Base-by-base conservation (phyloP, 2,329 filamentous ascomycete species). In the Claviceps arundinis region DNA sequence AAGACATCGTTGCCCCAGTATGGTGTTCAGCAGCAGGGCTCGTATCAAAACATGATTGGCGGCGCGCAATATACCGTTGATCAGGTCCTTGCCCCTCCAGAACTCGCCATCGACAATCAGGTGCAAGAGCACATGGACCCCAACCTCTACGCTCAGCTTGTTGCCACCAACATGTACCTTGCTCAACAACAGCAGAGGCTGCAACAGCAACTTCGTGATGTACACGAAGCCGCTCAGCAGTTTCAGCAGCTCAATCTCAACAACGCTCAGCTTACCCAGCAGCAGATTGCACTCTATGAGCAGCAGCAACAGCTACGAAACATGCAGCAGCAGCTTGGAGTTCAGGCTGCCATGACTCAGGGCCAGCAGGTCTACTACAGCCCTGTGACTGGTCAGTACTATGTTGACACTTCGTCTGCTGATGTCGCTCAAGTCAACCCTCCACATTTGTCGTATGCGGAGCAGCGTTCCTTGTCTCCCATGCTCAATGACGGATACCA, bases 161-260 rank as follows among this genome's bases (percentile, higher is more conserved):
- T 96, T 63, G 86, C 89, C 53, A 94, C 89, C 62, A 95, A 96
- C 67, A 73, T 93, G 65, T 95, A 94, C 64, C 78, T 98, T 49
- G 89, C 89, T 42, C 89, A 95, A 64, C 90, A 95, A 70, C 91
- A 97, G 70, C 89, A 95, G 71, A 85, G 87, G 57, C 81, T 97
- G 50, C 90, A 97, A 70, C 90, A 96, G 71, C 89, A 97, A 71
- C 78, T 97, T 58, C 80, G 89, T 59, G 87, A 74, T 58, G 82
- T 96, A 24, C 93, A 91, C 62, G 82, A 84, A 50, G 86, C 87
- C 40, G 85, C 88, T 55, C 86, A 89, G 69, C 86, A 90, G 68
- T 86, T 90, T 62, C 85, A 89, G 66, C 81, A 80, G 58, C 73
- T 95, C 70, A 89, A 77, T 66, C 65, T 95, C 54, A 83, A 76